phyloP scores from a whole-genome alignment of 2,329 filamentous ascomycete species.

The Diplodia scrobiculata region DNA sequence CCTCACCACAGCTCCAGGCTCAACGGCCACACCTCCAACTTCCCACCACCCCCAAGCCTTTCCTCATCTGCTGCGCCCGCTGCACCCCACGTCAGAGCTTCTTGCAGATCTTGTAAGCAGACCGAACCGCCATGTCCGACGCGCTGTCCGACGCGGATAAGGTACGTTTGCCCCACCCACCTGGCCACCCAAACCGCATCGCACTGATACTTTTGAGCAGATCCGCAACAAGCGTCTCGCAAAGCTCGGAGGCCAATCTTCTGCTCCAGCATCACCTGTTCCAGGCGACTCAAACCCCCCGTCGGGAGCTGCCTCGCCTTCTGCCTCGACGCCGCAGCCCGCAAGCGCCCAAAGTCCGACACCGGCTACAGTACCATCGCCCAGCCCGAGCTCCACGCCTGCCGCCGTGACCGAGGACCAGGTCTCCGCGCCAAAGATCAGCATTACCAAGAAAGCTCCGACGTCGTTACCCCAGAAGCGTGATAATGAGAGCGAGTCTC shows the following conservation, averaged over 20 bases:
- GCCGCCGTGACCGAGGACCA: conserved; percentile 42
- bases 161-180: conserved; percentile 36
- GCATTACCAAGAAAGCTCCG: conserved; percentile 39
- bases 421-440: conserved; percentile 38
- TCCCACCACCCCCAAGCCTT: neutral
- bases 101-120: conserved; percentile 2
- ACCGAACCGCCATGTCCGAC: conserved; percentile 34
- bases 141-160: conserved; percentile 53
- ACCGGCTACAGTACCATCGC: conserved; percentile 34
- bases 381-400: conserved; percentile 32
- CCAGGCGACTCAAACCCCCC: conserved; percentile 31
- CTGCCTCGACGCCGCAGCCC: conserved; percentile 28
- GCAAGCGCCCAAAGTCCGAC: conserved; percentile 13
- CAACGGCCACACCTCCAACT: neutral
- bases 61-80: conserved; percentile 32
- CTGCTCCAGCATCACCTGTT: conserved; percentile 31
- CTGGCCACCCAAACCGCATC: conserved; percentile 30
- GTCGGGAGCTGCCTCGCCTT: conserved; percentile 21
- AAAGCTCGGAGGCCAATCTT: conserved; percentile 55
- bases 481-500: conserved; percentile 34
- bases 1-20: conserved; percentile 11
- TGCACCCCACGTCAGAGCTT: conserved; percentile 34
- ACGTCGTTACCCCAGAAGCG: conserved; percentile 38
- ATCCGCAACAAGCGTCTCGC: conserved; percentile 69
- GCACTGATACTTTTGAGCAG: conserved; percentile 48